These are phyloP conservation scores for Theileria sp. DNA, from an alignment of 169 alveolate genomes.

Conservation along the genomic window DNA sequence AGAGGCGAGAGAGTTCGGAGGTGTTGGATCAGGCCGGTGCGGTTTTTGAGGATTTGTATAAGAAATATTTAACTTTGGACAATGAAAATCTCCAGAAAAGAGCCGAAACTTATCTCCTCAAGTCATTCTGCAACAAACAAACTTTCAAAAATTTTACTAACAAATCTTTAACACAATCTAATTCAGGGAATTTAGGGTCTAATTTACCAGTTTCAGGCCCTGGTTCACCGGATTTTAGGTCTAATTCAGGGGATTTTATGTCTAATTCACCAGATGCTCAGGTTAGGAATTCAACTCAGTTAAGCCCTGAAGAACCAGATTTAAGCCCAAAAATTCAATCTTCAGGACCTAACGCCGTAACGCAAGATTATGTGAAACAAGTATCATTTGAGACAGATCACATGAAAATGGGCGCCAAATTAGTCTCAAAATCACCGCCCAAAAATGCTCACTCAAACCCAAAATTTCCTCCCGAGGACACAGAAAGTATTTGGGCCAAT, in stretches of 20 bases:
- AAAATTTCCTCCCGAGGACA: too few species aligned
- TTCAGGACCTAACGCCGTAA: not conserved
- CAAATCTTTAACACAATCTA: too few species aligned
- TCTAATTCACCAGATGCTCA: too few species aligned
- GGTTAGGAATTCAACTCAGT: not conserved
- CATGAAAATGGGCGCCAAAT: not conserved
- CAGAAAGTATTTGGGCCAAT: too few species aligned
- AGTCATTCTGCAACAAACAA: slow-evolving; percentile 12
- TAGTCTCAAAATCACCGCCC: not conserved
- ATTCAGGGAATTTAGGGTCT: too few species aligned
- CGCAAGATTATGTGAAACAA: not conserved
- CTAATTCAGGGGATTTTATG: too few species aligned
- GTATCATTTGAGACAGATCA: not conserved
- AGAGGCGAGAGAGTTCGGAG: slow-evolving; percentile 1
- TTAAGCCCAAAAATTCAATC: not conserved
- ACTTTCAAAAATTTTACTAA: not conserved
- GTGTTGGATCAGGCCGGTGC: slow-evolving; percentile 18
- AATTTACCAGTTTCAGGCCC: too few species aligned
- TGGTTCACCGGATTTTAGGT: too few species aligned
- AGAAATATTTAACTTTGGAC: not conserved
- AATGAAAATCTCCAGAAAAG: slow-evolving; percentile 11
- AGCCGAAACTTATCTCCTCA: slow-evolving; percentile 21
- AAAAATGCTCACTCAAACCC: too few species aligned
- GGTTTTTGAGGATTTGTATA: slow-evolving; percentile 21
- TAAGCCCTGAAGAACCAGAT: not conserved